Base-by-base conservation (phyloP, 768 basidiomycete species). In the Auricularia sp. region DNA sequence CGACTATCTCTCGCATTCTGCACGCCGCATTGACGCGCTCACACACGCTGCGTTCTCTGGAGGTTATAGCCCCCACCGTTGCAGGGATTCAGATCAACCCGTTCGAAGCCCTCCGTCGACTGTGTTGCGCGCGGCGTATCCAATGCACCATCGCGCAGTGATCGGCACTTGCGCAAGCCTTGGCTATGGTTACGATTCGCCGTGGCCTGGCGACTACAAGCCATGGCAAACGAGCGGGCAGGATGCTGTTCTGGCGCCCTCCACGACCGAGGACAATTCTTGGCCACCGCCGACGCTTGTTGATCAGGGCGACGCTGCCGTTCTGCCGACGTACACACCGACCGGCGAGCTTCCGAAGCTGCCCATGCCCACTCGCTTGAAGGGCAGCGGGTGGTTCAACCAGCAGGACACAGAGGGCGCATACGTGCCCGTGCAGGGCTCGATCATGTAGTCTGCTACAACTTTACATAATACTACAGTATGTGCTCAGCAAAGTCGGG, bases 151-250 rank as follows among this genome's bases (percentile, higher is more conserved):
- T 29, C 29, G 78, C 66, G 66, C 35, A 1, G 72, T 72, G 11
- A 66, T 71, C 4, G 78, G 78, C 29, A 66, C 68, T 42, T 80
- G 79, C 68, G 68, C 70, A 23, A 64, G 66, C 23, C 61, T 76
- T 39, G 74, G 74, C 21, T 53, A 58, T 21, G 4, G 33, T 35
- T 42, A 34, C 35, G 51, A 63, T 21, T 23, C 35, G 43, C 53
- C 62, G 56, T 64, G 65, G 35, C 21, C 42, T 23, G 65, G 61
- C 34, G 12, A 43, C 16, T 65, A 70, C 62, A 51, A 64, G n/a
- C 39, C 68, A 11, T 71, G 70, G 69, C 70, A 69, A 70, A 71
- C 70, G 29, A 71, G 71, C 35, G 71, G 70, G 21, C 35, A 64
- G 62, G 70, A 67, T 34, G 69, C 68, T 3, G 65, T 66, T 29